Percentiles rank a stretch among this genome's conserved stretches.
phyloP scores from a whole-genome alignment of 805 yeast species.

The Millerozyma acaciae region DNA sequence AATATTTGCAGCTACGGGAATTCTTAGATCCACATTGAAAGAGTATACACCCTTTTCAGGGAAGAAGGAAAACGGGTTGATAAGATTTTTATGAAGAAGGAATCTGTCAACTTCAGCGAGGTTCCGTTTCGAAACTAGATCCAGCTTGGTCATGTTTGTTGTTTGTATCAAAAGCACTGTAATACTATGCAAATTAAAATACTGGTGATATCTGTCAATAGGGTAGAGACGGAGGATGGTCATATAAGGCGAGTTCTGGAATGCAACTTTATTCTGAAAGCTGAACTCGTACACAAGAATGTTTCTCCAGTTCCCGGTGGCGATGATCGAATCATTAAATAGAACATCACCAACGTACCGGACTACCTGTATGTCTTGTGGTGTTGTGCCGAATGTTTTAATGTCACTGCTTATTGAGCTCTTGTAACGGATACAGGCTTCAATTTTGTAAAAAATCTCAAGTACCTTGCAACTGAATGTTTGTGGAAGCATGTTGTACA shows the following conservation, averaged over 20 bases:
- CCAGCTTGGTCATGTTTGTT: constrained; percentile 5
- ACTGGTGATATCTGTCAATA: constrained; percentile 2
- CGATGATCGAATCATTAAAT: constrained; percentile 9
- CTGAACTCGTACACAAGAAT: constrained; percentile 14
- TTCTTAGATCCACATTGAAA: constrained; percentile 1
- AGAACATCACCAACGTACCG: constrained; percentile 7
- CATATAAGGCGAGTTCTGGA: constrained; percentile 9
- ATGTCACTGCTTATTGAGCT: neutral
- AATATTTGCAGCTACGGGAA: constrained; percentile 5
- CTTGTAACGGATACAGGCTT: constrained; percentile 5
- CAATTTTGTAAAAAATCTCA: constrained; percentile 5
- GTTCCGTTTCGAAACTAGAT: neutral
- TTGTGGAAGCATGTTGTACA: constrained; percentile 10
- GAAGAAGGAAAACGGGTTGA: constrained; percentile 3
- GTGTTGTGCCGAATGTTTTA: constrained; percentile 1
- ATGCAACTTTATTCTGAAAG: constrained; percentile 13
- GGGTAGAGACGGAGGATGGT: constrained; percentile 9
- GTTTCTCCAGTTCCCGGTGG: constrained; percentile 18
- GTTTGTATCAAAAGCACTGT: constrained; percentile 10
- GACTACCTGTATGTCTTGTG: constrained; percentile 4
- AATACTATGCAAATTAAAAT: constrained; percentile 8
- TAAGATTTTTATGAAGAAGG: constrained; percentile 4
- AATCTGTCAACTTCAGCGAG: constrained; percentile 6
- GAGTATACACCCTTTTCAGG: constrained; percentile 1
- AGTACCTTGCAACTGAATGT: constrained; percentile 7